Evolutionary conservation across 345 rosid species (phyloP), one percentile per base, ranked within the genome.

Genomic region (Salix dunnii): DNA sequence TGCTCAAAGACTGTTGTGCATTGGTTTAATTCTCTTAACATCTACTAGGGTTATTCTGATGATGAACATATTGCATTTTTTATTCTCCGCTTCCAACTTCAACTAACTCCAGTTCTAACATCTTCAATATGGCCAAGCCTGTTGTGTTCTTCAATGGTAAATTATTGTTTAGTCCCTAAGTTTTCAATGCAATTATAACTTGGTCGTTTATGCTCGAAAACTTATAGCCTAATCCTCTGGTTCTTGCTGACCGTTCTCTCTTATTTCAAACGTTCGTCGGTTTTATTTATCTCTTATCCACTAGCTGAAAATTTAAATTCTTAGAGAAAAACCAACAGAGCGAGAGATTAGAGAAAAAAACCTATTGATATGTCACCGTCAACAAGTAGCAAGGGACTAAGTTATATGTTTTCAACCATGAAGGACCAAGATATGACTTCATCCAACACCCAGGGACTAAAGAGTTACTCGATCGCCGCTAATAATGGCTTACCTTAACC

Each of bases 401-500:
- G 3, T 1, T 58, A n/a, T 11, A 58, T 11, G 62, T n/a, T 55
- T n/a, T n/a, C 62, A 58, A 58, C 23, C 27, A 58, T n/a, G 25
- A 1, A 58, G 63, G 16, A 58, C 4, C 10, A 23, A 1, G 63
- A n/a, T 58, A 23, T n/a, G 4, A 23, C 14, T 58, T 9, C 25
- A 58, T 23, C 10, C 11, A 23, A 23, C 27, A 58, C 6, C 10
- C 6, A 58, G 63, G 27, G 63, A 58, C 63, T 10, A 23, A 10
- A n/a, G 25, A 23, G 10, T 58, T 10, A 58, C 25, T 58, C n/a
- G n/a, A n/a, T n/a, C 63, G 1, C 28, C 23, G 62, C 62, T 1
- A 58, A 18, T 6, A 36, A 18, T 66, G 69, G 38, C 31, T 21
- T 14, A 76, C 61, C 79, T 76, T 55, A 68, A 30, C 74, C 74